Evolutionary conservation across 345 rosid genomes (phyloP), one percentile per base, ranked within the genome.

Genomic region (Conringia planisiliqua): DNA sequence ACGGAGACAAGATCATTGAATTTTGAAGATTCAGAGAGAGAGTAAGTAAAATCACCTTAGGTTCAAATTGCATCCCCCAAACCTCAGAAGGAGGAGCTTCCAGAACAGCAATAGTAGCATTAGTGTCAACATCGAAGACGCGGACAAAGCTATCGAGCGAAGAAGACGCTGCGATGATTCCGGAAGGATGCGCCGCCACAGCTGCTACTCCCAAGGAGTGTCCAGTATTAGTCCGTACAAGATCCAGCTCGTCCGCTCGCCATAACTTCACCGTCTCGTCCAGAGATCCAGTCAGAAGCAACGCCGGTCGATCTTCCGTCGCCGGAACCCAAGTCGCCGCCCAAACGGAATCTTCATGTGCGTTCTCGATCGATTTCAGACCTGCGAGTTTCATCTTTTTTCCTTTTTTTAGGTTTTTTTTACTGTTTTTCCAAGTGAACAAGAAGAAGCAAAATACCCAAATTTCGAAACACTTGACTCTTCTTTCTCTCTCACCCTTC

Each of bases 81-180:
- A 92, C 94, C 81, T 95, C 98, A 13, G 98, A 90, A 8, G 99
- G 98, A 9, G 98, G 97, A 71, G 96, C 98, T 74, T 95, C 98
- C 57, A 95, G 87, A 50, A 90, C 83, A 42, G 98, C 97, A 64
- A 95, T 90, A 36, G 89, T 86, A 39, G 92, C 89, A 79, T 90
- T 95, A 65, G 98, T 92, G 48, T 95, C 96, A 12, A 92, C 96
- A 79, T 95, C 98, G 71, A 95, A 95, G 42, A 95, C 96, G 20
- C 99, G 85, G 10, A 95, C 89, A 76, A 92, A 89, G 86, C 99
- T 89, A 74, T 95, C 99, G n/a, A 92, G 87, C 2, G 97, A 89
- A 11, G 99, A 92, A 11, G 98, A 90, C 2, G 98, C 97, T 13
- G 94, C 98, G 51, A 95, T 89, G 29, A 89, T 75, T 13, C 99